Evolutionary conservation across 1,139 yeast genomes (phyloP), one percentile per base, ranked within the genome.

Genomic region (Suhomyces guaymorum): DNA sequence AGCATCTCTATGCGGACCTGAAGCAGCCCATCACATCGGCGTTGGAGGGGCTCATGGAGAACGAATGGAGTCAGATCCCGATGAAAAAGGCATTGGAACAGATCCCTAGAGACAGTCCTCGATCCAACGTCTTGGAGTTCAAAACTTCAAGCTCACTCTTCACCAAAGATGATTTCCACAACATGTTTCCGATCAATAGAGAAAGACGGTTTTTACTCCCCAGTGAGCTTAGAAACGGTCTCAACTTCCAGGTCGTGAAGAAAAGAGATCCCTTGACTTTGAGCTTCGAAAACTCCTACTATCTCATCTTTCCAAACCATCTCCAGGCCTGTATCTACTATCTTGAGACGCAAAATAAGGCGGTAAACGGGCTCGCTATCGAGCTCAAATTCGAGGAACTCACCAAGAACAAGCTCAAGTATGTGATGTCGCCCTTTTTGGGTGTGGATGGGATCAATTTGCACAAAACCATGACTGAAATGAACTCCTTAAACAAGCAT

Each of bases 241-340:
- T 62, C n/a, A 37, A 43, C 12, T 67, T 69, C 30, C 51, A 52
- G 19, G 65, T 68, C 2, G 58, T 75, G 7, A 71, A 80, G 39
- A 71, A 71, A 10, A 55, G 88, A 38, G 61, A 73, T 40, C 76
- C 78, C 0, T 34, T 50, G 3, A 68, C 61, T 15, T 55, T 81
- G 24, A 46, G 59, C 18, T 71, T 74, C 26, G 57, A 66, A 43
- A 69, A 73, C 30, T 67, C 72, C 2, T 80, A 79, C 51, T 80
- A 70, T 49, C 57, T 82, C 24, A 53, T 75, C 3, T 82, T 82
- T 47, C 61, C 65, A 4, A 57, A 61, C 26, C 54, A 58, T 32
- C 60, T 64, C 20, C 73, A 72, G 15, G 86, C 87, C 0, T 66
- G 76, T 18, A 61, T 64, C 3, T 82, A 72, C 51, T 61, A 59